Conservation (phyloP, 1,139 yeast genomes). For the Pichia sp. region DNA sequence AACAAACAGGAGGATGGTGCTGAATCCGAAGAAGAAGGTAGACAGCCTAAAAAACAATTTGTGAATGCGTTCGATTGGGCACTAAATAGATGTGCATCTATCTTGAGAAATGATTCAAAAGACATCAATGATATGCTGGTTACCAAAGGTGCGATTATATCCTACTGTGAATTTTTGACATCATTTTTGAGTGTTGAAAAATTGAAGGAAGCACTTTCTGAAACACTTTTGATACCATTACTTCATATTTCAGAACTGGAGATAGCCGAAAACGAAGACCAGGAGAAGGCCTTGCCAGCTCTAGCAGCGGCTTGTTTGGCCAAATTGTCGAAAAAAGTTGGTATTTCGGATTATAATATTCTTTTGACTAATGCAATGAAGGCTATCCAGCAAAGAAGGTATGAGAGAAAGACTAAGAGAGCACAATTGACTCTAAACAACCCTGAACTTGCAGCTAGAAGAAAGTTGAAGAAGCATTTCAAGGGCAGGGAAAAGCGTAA, state of each 20-base stretch:
- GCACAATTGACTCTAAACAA: constrained; percentile 73
- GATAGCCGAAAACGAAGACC: constrained; percentile 39
- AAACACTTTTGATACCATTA: constrained; percentile 53
- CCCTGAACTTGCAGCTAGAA: constrained; percentile 76
- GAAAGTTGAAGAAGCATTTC: constrained; percentile 72
- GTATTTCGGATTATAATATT: constrained; percentile 66
- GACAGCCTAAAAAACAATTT: constrained; percentile 26
- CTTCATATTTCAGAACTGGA: constrained; percentile 49
- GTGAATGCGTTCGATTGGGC: constrained; percentile 58
- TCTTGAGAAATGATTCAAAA: constrained; percentile 60
- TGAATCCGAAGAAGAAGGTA: constrained; percentile 27
- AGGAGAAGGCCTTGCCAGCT: constrained; percentile 44
- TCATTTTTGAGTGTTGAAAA: constrained; percentile 46
- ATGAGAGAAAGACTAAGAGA: constrained; percentile 70
- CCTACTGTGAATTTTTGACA: constrained; percentile 38
- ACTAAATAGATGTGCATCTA: constrained; percentile 52
- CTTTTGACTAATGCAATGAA: constrained; percentile 62
- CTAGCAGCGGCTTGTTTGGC: constrained; percentile 67
- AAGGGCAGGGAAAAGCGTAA: constrained; percentile 74
- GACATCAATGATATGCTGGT: constrained; percentile 46
- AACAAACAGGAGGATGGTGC: constrained; percentile 24
- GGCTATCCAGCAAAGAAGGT: constrained; percentile 58
- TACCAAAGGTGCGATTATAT: constrained; percentile 65
- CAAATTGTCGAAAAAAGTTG: constrained; percentile 64
- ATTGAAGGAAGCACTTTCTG: constrained; percentile 33